phyloP scores from a whole-genome alignment of 2,329 filamentous ascomycete genomes.

The Ceratocystis lukuohia region DNA sequence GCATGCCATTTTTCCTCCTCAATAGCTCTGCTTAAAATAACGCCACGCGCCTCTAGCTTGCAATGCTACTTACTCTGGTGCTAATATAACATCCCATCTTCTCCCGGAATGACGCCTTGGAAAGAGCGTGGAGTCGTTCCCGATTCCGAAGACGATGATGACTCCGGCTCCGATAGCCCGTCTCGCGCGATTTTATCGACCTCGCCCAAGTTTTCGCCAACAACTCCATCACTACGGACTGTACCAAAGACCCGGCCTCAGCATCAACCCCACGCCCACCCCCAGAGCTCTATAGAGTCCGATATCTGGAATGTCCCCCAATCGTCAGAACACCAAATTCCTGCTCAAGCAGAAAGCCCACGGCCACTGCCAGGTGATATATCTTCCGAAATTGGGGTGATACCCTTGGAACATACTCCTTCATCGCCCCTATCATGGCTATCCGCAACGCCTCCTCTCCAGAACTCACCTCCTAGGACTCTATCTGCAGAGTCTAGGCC shows the following conservation, averaged over 20 bases:
- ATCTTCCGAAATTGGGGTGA: background rate
- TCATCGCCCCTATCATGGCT: constrained; percentile 16
- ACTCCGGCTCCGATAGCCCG: constrained; percentile 32
- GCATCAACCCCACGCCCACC: background rate
- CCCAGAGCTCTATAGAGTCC: constrained; percentile 2
- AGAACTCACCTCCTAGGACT: constrained; percentile 1
- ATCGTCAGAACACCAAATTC: background rate
- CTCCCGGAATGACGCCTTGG: constrained; percentile 32
- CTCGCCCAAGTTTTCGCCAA: constrained; percentile 4
- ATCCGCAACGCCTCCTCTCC: constrained; percentile 3
- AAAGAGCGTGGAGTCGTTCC: constrained; percentile 39
- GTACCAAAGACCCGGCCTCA: background rate
- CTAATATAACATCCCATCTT: background rate
- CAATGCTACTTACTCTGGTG: background rate
- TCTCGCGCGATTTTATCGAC: constrained; percentile 18
- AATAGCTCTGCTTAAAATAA: background rate
- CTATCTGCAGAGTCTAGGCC: background rate
- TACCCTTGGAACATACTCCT: background rate
- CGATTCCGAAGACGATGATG: constrained; percentile 40
- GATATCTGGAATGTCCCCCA: constrained; percentile 17
- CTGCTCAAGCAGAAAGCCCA: background rate
- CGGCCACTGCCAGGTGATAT: background rate
- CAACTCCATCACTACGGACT: background rate
- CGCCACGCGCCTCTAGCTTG: background rate
- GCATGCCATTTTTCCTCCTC: background rate